Base-by-base conservation (phyloP, 495 filamentous ascomycete species). In the Penicillium lividum region DNA sequence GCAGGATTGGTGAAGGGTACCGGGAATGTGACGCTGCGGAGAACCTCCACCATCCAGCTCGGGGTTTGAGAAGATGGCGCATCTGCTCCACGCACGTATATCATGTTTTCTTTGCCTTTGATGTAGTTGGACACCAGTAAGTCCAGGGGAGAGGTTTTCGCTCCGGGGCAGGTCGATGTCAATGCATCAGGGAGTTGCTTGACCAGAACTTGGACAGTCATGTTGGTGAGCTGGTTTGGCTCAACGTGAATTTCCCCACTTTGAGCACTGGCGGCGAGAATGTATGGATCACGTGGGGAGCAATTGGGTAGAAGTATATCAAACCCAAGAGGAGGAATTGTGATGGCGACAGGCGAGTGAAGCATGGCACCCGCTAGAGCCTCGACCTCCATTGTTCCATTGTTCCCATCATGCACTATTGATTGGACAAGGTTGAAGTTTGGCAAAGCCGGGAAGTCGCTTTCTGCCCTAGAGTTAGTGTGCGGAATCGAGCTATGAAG, bases 291-390 rank as follows among this genome's bases (percentile, higher is more conserved):
- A 7, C 78, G 69, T 9, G 81, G 77, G 2, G 68, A 69, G 68
- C 94, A 98, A 48, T 88, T 89, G 22, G 89, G 86, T 15, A 98
- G 86, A 47, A 96, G 75, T 22, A 97, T 83, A 52, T 89, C 82
- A 67, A 98, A 98, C 6, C 84, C 86, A 42, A 98, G 83, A 48
- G 85, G 77, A 30, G 94, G 93, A 36, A 96, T 77, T 15, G 79
- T 78, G 50, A 97, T 72, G 36, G 84, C 77, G 15, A 98, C 63
- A 1, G 91, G 91, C 58, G 89, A 96, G 16, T 86, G 76, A 63
- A 97, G 90, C 58, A 78, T 71, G 9, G 92, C 76, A 5, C 74
- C 69, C 22, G 96, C 51, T 30, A 89, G 84, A 29, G 89, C 85
- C 72, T 96, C 89, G 27, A 87, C 91, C 33, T 79, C 84, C 81